These are phyloP conservation scores for Sporothrix pallida DNA, from an alignment of 2,329 filamentous ascomycete species.

Conservation along the genomic window DNA sequence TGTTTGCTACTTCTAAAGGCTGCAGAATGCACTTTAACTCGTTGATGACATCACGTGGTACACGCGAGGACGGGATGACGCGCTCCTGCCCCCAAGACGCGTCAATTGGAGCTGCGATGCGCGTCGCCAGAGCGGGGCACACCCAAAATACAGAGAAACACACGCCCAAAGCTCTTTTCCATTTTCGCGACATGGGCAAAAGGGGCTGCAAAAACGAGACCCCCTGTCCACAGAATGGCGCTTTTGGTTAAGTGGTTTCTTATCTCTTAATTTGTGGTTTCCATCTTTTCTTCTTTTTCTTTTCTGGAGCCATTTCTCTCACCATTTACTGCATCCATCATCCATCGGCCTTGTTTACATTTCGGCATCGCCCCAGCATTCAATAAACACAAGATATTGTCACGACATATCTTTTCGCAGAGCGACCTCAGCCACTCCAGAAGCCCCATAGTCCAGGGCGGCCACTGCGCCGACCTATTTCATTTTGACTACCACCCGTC, in stretches of 20 bases:
- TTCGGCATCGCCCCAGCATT: no score
- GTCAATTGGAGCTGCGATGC: slow-evolving; percentile 19
- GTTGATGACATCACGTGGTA: slow-evolving; percentile 32
- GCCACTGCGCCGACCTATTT: background rate
- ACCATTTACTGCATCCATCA: background rate
- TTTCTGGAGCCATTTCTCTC: background rate
- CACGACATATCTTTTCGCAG: background rate
- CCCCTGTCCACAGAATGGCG: background rate
- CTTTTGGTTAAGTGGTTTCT: slow-evolving; percentile 5
- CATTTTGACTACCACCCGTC: background rate
- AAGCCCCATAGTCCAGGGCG: background rate
- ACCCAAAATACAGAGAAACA: slow-evolving; percentile 8
- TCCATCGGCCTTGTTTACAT: slow-evolving; percentile 1
- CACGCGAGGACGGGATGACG: slow-evolving; percentile 32
- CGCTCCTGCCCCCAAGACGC: slow-evolving; percentile 25
- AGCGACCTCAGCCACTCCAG: background rate
- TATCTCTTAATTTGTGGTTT: background rate
- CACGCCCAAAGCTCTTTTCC: slow-evolving; percentile 5
- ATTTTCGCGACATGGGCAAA: slow-evolving; percentile 27
- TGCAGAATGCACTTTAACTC: slow-evolving; percentile 21
- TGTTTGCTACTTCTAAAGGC: background rate
- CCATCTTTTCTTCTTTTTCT: background rate
- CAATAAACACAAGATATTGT: no score
- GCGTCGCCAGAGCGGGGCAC: slow-evolving; percentile 34
- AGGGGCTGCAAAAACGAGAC: background rate